Evolutionary conservation across 2,329 filamentous ascomycete species (phyloP), one percentile per base, ranked within the genome.

Genomic region (Ascochyta pisi): DNA sequence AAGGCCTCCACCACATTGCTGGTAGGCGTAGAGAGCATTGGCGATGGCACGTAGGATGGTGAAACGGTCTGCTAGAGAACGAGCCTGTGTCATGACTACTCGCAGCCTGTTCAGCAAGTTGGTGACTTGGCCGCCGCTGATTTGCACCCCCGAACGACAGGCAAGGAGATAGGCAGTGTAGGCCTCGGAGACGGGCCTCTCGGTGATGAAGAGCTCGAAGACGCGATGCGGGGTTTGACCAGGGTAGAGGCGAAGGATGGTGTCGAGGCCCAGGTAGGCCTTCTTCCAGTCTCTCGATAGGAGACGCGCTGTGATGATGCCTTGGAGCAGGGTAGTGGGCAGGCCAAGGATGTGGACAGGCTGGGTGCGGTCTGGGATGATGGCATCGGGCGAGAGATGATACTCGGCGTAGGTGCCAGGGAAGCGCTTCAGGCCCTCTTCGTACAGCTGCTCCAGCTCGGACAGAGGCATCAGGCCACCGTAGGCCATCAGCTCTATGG

Each of bases 201-300:
- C 73, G 22, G 69, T 66, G 35, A 82, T 70, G 60, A 83, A 79
- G 1, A 79, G 49, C 34, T 76, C 75, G 62, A 82, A 79, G 58
- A 82, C 73, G 8, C 79, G 74, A 1, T 65, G 33, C 0, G 78
- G 78, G 1, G 77, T 65, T 22, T 74, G 68, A 0, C 73, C 74
- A 2, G 82, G 82, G 54, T 76, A 78, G 6, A 84, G 70, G 24
- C 82, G 75, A 6, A 83, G 65, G 2, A 74, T 73, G 9, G 79
- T 79, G 63, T 84, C 82, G 3, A 84, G 69, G 4, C 75, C 78
- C 16, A 84, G 71, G 57, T 84, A 84, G 1, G 81, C 79, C 9
- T 73, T 76, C 34, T 69, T 75, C 71, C 80, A 79, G 47, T 83
- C 78, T 16, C 79, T 76, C 29, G 73, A 65, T 4, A 79, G 62